Percentiles rank a stretch among this genome's conserved stretches.
These are phyloP conservation scores for Ambrosia artemisiifolia DNA, from an alignment of 129 eudicot species.

Conservation along the genomic window DNA sequence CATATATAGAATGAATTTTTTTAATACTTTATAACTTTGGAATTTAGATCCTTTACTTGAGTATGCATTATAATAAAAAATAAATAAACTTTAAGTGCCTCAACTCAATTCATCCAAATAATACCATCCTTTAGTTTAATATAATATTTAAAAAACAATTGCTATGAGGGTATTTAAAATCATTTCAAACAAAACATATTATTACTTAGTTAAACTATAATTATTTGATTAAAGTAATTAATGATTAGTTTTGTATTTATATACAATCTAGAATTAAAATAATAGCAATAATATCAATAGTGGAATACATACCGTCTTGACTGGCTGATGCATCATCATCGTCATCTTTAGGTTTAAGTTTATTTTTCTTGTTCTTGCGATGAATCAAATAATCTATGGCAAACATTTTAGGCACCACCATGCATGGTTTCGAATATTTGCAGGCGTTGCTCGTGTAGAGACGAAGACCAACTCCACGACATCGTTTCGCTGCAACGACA, in stretches of 20 bases:
- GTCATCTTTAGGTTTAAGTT: neutral
- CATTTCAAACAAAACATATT: too few species aligned
- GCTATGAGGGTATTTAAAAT: neutral
- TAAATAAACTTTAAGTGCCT: neutral
- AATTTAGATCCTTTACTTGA: neutral
- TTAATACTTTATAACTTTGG: neutral
- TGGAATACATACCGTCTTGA: slow-evolving; percentile 23
- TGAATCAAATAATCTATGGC: slow-evolving; percentile 35
- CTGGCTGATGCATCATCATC: slow-evolving; percentile 14
- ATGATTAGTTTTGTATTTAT: neutral
- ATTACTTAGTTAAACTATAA: neutral
- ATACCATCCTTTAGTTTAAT: neutral
- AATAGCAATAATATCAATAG: neutral
- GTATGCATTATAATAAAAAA: neutral
- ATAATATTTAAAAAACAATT: neutral
- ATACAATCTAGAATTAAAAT: neutral
- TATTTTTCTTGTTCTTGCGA: slow-evolving; percentile 25
- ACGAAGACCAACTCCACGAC: slow-evolving; percentile 15
- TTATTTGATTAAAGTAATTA: neutral
- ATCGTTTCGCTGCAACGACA: slow-evolving; percentile 32
- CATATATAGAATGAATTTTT: neutral
- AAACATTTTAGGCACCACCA: slow-evolving; percentile 37
- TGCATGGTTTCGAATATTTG: slow-evolving; percentile 24
- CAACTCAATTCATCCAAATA: neutral
- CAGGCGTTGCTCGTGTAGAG: slow-evolving; percentile 21